Evolutionary conservation across 139 green algal genomes (phyloP), one percentile per base, ranked within the genome.

Genomic region (Micromonas commoda): DNA sequence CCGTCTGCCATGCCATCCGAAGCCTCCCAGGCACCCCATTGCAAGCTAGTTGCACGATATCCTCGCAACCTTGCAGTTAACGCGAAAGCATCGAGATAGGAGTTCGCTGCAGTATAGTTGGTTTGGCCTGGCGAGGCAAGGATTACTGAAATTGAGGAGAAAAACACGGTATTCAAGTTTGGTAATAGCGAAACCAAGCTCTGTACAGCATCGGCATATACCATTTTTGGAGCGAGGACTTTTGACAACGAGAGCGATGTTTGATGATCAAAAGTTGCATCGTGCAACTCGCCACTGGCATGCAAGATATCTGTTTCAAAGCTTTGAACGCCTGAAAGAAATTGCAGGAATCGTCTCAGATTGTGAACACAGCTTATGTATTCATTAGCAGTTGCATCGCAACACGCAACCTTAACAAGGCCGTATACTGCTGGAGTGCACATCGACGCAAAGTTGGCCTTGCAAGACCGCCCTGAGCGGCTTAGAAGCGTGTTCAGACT

Each of bases 11-110:
- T 96, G 77, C 92, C 91, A 1, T 81, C 87, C n/a, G 87, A 9
- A 57, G 9, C 45, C 9, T 57, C 85, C 92, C 92, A 97, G 21
- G 92, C 92, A 31, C 92, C 92, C 92, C 92, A 97, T 81, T 97
- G 92, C 63, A 96, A 64, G 63, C 82, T 88, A 53, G 84, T 52
- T 80, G 65, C 83, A 78, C 16, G 24, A 20, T 84, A 1, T 28
- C 88, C 87, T 1, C 35, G 64, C 3, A 37, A 3, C 23, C 74
- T 28, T 13, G 69, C 28, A 64, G 68, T 31, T 13, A 5, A 20
- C 6, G 86, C 82, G 2, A 84, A 29, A 0, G 34, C 73, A 65
- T 92, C 89, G 63, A 92, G 77, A 0, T 51, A 67, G 16, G 82
- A 76, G 53, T 93, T 91, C n/a, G 85, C 87, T 2, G 73, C 80